Evolutionary conservation across 352 stramenopile genomes (phyloP).

Genomic region (Globisporangium nodosum): DNA sequence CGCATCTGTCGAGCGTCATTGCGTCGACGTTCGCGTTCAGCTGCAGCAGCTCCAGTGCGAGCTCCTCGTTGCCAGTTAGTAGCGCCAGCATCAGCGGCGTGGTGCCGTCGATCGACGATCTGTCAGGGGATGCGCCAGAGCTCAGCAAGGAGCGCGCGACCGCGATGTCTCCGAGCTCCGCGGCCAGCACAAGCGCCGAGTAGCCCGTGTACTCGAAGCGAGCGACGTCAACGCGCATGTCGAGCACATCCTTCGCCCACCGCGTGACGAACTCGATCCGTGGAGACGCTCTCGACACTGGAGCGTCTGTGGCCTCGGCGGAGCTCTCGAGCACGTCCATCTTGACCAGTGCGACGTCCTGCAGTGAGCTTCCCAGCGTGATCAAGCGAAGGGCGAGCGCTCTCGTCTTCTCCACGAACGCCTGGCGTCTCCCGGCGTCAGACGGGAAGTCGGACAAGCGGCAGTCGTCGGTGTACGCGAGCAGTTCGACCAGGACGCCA

Average conservation of each 20-base stretch:
- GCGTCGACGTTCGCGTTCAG: conserved; percentile 39
- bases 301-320: neutral
- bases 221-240: conserved; percentile 26
- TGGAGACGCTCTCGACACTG: neutral
- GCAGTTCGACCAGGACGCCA: conserved; percentile 33
- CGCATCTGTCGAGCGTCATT: conserved; percentile 41
- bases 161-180: conserved; percentile 29
- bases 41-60: conserved; percentile 24
- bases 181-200: conserved; percentile 44
- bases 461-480: conserved; percentile 35
- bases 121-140: conserved; percentile 31
- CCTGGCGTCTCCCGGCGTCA: conserved; percentile 9
- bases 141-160: conserved; percentile 31
- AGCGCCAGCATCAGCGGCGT: conserved; percentile 63
- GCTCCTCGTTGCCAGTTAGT: conserved; percentile 32
- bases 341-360: conserved; percentile 1
- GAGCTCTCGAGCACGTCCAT: neutral
- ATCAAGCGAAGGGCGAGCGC: conserved; percentile 28
- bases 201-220: conserved; percentile 52
- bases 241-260: conserved; percentile 47
- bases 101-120: conserved; percentile 21
- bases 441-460: conserved; percentile 17
- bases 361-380: neutral
- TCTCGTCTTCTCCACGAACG: conserved; percentile 19
- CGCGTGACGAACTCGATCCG: conserved; percentile 12